phyloP scores from a whole-genome alignment of 495 filamentous ascomycete genomes.

The Cercophora sp. region DNA sequence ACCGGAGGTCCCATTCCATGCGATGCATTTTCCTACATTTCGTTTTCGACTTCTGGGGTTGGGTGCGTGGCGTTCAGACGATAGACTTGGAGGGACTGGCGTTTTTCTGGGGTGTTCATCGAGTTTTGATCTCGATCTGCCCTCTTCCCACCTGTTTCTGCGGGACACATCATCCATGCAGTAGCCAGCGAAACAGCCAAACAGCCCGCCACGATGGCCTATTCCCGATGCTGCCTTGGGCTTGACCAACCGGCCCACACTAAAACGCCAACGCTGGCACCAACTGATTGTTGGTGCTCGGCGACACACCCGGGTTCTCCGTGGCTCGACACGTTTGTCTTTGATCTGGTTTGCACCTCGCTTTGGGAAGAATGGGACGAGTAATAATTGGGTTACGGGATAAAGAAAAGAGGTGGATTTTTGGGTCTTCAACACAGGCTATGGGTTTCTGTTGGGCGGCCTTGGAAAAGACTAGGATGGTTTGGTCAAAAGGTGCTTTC shows the following conservation, averaged over 20 bases:
- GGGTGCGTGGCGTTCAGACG: conserved; percentile 33
- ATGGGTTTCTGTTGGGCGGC: conserved; percentile 23
- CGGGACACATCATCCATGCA: conserved; percentile 18
- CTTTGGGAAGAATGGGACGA: conserved; percentile 13
- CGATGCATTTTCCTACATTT: conserved; percentile 10
- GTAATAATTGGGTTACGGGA: neutral
- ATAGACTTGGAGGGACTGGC: conserved; percentile 29
- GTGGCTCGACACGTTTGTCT: neutral
- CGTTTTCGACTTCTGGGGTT: conserved; percentile 22
- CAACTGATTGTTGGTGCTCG: neutral
- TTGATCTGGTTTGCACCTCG: neutral
- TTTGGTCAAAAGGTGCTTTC: conserved; percentile 35
- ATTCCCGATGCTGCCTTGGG: neutral
- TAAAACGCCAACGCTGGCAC: conserved; percentile 13
- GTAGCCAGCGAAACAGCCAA: conserved; percentile 16
- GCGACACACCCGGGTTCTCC: neutral
- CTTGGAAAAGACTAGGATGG: conserved; percentile 31
- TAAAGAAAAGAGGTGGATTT: conserved; percentile 5
- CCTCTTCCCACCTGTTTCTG: conserved; percentile 12
- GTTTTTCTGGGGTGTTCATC: conserved; percentile 21
- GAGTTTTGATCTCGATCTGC: conserved; percentile 7
- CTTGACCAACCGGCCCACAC: conserved; percentile 14
- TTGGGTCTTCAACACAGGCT: conserved; percentile 16
- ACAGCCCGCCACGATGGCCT: conserved; percentile 9
- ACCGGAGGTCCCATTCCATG: conserved; percentile 21